These are phyloP conservation scores for Fusarium sterilihyphosum DNA, from an alignment of 2,329 filamentous ascomycete genomes.

Conservation along the genomic window DNA sequence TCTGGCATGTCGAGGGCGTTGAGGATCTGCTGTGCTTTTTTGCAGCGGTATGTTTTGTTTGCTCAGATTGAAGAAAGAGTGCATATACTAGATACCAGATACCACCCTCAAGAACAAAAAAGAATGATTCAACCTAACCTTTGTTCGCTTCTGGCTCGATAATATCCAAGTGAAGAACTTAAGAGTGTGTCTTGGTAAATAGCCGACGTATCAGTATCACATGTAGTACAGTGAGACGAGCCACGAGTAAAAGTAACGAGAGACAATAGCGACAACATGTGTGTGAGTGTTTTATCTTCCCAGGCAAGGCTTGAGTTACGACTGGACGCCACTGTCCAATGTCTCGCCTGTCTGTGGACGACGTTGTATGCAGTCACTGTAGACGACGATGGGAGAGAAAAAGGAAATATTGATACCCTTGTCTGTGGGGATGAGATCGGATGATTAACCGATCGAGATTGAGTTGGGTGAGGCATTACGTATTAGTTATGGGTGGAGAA, in stretches of 20 bases:
- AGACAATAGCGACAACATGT: conserved; percentile 3
- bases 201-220: not conserved
- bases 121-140: not conserved
- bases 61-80: conserved; percentile 5
- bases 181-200: conserved; percentile 12
- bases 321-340: conserved; percentile 33
- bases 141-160: not conserved
- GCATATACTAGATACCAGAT: conserved; percentile 31
- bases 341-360: conserved; percentile 29
- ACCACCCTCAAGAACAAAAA: not conserved
- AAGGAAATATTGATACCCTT: not conserved
- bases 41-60: conserved; percentile 18
- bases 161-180: not conserved
- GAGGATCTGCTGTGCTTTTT: conserved; percentile 12
- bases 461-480: not conserved
- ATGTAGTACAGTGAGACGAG: conserved; percentile 15
- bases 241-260: conserved; percentile 31
- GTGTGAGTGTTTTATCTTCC: not conserved
- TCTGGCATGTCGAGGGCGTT: conserved; percentile 35
- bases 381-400: not conserved
- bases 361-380: conserved; percentile 11
- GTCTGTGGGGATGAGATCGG: conserved; percentile 2
- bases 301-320: conserved; percentile 24
- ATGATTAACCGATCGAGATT: not conserved
- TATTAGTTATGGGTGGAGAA: not conserved